Evolutionary conservation across 306 rosid species (phyloP), one percentile per base, ranked within the genome.

Genomic region (Heteromeles arbutifolia): DNA sequence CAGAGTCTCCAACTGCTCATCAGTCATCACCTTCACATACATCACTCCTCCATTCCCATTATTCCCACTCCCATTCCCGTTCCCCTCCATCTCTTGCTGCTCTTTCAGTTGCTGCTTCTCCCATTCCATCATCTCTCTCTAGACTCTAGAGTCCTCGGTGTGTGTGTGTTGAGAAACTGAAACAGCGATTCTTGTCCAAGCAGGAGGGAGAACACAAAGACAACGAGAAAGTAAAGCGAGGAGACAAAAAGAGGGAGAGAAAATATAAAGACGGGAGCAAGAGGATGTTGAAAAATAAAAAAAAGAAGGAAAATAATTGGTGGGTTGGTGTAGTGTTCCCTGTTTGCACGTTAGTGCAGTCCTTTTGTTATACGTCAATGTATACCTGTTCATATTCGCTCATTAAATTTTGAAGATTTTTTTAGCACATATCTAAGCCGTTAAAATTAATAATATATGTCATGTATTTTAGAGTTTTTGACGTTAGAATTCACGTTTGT

Each of bases 21-120:
- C 99, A 4, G 99, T 95, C 99, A 95, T 95, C 15, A 95, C 99
- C 65, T 92, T 90, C 63, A 95, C 96, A 77, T 84, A 90, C 86
- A 87, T 72, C 52, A 78, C 77, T 26, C 90, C 86, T 21, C 85
- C 84, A 14, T 77, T 75, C 56, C 74, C 85, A 8, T 76, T 84
- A 2, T 64, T 48, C 19, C 80, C 83, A 57, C 56, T 74, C 24
- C 73, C 80, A 65, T 80, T 79, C 50, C 64, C 84, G 22, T 31
- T 28, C n/a, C 65, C 76, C 28, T 72, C 82, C 70, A 59, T 78
- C 56, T 84, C 84, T 48, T 66, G 82, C 32, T 61, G 39, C 68
- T 81, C 80, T 62, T 59, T 75, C 68, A 65, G 83, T 31, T 74
- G 88, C n/a, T 78, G 80, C 75, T 90, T 87, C 83, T 92, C 90